Evolutionary conservation across 2,329 filamentous ascomycete species (phyloP).

Genomic region (Arachnomyces sp.): DNA sequence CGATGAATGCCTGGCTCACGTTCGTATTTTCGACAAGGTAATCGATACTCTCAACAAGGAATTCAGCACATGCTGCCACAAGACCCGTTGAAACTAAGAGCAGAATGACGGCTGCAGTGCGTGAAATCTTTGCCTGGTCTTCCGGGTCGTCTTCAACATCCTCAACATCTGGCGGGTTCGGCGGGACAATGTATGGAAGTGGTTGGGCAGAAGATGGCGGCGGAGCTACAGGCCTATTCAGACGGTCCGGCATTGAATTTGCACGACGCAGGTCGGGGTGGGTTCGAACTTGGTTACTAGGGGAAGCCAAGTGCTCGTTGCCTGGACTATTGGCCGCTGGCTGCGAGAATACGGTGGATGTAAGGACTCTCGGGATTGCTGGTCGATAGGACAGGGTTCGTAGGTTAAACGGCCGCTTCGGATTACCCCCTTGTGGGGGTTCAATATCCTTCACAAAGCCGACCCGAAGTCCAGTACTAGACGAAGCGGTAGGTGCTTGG

Average conservation of each 20-base stretch:
- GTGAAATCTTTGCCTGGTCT: conserved; percentile 24
- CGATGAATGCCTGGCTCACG: conserved; percentile 60
- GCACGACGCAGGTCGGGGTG: conserved; percentile 61
- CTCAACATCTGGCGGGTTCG: conserved; percentile 1
- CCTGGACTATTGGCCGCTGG: conserved; percentile 11
- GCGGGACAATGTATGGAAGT: conserved; percentile 16
- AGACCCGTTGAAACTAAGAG: conserved; percentile 58
- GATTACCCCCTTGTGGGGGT: conserved; percentile 20
- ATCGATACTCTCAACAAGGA: conserved; percentile 61
- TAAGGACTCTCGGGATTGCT: conserved; percentile 57
- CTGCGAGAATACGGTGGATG: conserved; percentile 62
- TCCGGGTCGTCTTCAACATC: conserved; percentile 29
- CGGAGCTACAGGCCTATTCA: conserved; percentile 37
- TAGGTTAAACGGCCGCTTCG: conserved; percentile 47
- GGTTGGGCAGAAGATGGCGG: conserved; percentile 15
- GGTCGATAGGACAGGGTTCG: conserved; percentile 57
- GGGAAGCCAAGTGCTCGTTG: conserved; percentile 4
- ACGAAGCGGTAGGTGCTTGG: too few relatives aligned
- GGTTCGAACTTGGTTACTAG: conserved; percentile 31
- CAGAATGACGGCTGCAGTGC: conserved; percentile 49
- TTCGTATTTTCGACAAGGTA: conserved; percentile 51
- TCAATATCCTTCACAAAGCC: conserved; percentile 47
- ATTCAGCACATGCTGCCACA: conserved; percentile 62
- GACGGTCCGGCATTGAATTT: conserved; percentile 64
- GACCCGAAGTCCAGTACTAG: conserved; percentile 40